Evolutionary conservation across 1,284 basidiomycete species (phyloP).

Genomic region (Volvariella volvacea): DNA sequence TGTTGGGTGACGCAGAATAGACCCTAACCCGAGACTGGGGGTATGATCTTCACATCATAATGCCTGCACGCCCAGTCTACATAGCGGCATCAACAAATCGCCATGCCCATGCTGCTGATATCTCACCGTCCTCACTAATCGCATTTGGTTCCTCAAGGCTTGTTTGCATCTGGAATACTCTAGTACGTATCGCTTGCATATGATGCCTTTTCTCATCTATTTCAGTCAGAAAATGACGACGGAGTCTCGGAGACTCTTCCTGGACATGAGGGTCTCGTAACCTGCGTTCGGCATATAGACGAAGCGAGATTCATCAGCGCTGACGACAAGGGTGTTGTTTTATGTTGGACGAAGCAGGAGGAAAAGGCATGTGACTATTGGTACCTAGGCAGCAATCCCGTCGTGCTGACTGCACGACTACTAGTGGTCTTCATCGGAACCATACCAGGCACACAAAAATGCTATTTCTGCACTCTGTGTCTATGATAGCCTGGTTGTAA

Average conservation of each 20-base stretch:
- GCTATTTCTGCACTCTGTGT: conserved; percentile 63
- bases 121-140: conserved; percentile 49
- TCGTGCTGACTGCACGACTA: conserved; percentile 2
- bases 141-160: conserved; percentile 77
- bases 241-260: conserved; percentile 67
- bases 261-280: conserved; percentile 72
- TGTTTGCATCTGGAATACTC: conserved; percentile 73
- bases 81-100: conserved; percentile 78
- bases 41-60: conserved; percentile 1
- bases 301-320: conserved; percentile 54
- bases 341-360: conserved; percentile 42
- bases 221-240: conserved; percentile 38
- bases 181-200: conserved; percentile 19
- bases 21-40: background rate
- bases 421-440: conserved; percentile 50
- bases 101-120: conserved; percentile 58
- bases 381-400: conserved; percentile 9
- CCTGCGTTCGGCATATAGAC: conserved; percentile 62
- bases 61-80: conserved; percentile 42
- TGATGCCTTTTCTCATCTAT: conserved; percentile 16
- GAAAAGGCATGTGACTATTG: conserved; percentile 28
- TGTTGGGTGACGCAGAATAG: background rate
- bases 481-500: conserved; percentile 45
- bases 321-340: conserved; percentile 65
- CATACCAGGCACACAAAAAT: conserved; percentile 56